Evolutionary conservation across 192 early-diverging fungal genomes (phyloP), one percentile per base, ranked within the genome.

Genomic region (Linnemannia zychae): DNA sequence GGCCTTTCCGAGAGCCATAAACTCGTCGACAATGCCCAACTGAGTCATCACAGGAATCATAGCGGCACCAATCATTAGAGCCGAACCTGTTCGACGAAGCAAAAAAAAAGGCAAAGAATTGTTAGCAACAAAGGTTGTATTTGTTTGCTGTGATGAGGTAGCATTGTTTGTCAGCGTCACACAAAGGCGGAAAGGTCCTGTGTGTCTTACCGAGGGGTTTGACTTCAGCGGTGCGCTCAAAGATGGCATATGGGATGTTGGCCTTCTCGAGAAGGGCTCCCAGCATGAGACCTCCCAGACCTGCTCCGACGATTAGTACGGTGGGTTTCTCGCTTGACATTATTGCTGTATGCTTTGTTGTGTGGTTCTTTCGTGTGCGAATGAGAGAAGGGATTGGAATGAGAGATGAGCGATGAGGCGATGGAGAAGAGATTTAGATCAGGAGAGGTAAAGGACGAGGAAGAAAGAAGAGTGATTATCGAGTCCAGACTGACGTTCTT

Each of bases 21-120:
- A 78, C 37, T 78, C 76, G 12, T 71, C 68, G 22, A 31, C 24
- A 34, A 71, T 28, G 7, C 76, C 76, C 12, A 78, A 9, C 33
- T 78, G 76, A 12, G 71, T 34, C 34, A 76, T 67, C 18, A 67
- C 9, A 7, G 57, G 57, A 12, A 60, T 60, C 3, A 60, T 31
- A 12, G 57, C 57, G 1, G 57, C 57, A 13, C 57, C 57, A 28
- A 60, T 60, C 57, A 60, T 60, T 12, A 60, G 13, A 1, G 57
- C 57, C 57, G 57, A 60, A 7, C 57, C 57, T 60, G 28, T 7
- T 24, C 2, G 13, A n/a, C 5, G 52, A n/a, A 24, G 24, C n/a
- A 22, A 28, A 6, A 44, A 44, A 44, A 44, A 44, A 44, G 40
- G 4, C 3, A 44, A 44, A 44, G 9, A 44, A 44, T 44, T 6